Conservation (phyloP, 106 monocot species). For the Narthecium ossifragum region DNA sequence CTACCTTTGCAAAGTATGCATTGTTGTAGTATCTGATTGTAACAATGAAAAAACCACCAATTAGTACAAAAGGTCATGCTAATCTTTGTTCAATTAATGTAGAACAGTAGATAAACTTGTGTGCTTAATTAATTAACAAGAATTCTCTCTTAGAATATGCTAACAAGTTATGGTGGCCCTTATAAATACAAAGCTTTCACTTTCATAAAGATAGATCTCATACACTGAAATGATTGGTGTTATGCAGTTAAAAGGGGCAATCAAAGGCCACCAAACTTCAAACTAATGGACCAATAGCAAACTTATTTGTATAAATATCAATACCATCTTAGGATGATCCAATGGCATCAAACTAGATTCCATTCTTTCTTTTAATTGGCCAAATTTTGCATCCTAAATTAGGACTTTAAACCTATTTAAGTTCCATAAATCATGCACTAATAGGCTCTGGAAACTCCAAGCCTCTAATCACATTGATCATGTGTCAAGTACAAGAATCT, state of each 20-base stretch:
- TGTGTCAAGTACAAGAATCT: background rate
- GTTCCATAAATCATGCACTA: too few relatives aligned
- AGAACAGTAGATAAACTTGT: too few relatives aligned
- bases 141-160: background rate
- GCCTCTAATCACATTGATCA: too few relatives aligned
- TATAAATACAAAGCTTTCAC: background rate
- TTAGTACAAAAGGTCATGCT: too few relatives aligned
- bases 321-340: background rate
- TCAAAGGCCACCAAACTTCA: background rate
- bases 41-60: background rate
- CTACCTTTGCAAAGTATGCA: slow-evolving; percentile 53
- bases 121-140: background rate
- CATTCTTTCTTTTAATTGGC: too few relatives aligned
- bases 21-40: slow-evolving; percentile 54
- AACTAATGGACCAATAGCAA: background rate
- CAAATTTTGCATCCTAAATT: too few relatives aligned
- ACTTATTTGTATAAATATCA: background rate
- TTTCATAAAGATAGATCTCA: background rate
- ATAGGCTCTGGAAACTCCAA: too few relatives aligned
- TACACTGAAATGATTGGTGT: background rate
- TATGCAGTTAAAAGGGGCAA: background rate
- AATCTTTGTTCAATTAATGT: too few relatives aligned
- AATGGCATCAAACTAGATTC: background rate
- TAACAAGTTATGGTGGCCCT: background rate
- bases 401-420: too few relatives aligned